Evolutionary conservation across 1,139 yeast species (phyloP), one percentile per base, ranked within the genome.

Genomic region (Yamadazyma conglobata): DNA sequence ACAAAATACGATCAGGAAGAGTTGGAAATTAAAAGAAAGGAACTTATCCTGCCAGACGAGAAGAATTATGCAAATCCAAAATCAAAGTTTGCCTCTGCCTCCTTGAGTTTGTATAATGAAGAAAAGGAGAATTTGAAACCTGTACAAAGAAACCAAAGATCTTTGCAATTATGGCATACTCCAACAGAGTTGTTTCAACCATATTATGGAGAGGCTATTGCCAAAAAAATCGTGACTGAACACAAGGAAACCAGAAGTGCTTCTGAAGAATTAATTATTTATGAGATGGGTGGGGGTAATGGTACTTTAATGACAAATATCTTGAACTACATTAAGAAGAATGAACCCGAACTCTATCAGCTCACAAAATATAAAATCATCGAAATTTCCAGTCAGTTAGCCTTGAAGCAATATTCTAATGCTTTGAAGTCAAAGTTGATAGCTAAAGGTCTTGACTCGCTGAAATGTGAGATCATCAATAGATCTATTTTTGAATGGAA

Each of bases 231-330:
- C 10, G 52, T 86, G 27, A 76, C 76, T n/a, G 79, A 80, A 48
- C 82, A 80, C 53, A 79, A 79, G 48, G 53, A 77, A 33, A 77
- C 79, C 34, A 66, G 77, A n/a, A 39, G 45, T 21, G 79, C 73
- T 40, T 85, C 86, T 1, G 60, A 72, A 21, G 87, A 80, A 44
- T 61, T 86, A 29, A 65, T 78, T 6, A 82, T 86, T 10, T 87
- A 85, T 55, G 96, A 87, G 57, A 77, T 85, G 71, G 95, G 95
- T 35, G 95, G 91, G 21, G 95, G 95, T 42, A 86, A 86, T 48
- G 95, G 95, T 32, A 86, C 95, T 0, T 56, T 86, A 35, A 86
- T 86, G 95, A 57, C 74, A 37, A 81, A 86, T 48, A 73, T 86
- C n/a, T 58, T 86, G 43, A 79, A 79, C 46, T 86, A 70, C 49